phyloP scores from a whole-genome alignment of 352 stramenopile species.

The Thraustochytrium striatum region DNA sequence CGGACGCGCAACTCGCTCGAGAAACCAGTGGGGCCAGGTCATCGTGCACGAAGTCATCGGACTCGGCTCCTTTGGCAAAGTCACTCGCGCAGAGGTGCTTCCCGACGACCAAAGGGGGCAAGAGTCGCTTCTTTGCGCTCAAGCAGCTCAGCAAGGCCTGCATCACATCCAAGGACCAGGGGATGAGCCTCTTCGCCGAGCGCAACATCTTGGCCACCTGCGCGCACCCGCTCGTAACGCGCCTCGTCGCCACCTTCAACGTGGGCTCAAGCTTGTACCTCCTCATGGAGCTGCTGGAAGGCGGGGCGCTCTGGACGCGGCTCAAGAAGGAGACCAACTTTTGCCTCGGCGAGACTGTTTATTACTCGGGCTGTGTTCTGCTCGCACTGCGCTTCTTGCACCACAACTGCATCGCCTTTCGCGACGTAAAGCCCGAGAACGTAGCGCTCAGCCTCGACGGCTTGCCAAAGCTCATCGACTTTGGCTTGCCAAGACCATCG shows the following conservation, averaged over 20 bases:
- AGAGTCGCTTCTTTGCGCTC: not conserved
- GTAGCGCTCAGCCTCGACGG: no score
- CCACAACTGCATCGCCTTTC: no score
- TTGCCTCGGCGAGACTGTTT: not conserved
- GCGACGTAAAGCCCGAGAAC: no score
- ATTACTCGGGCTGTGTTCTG: not conserved
- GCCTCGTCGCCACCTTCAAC: not conserved
- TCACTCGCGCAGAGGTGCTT: not conserved
- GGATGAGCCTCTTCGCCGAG: not conserved
- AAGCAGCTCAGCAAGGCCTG: not conserved
- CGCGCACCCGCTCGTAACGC: not conserved
- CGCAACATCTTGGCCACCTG: not conserved
- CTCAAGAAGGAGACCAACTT: not conserved
- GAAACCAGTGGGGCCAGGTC: not conserved
- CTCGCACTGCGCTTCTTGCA: no score
- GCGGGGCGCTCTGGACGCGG: not conserved
- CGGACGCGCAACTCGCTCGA: not conserved
- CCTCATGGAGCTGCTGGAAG: not conserved
- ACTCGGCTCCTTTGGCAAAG: not conserved
- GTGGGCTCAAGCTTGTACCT: not conserved
- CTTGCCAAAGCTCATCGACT: constrained; percentile 85
- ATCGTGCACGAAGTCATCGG: not conserved
- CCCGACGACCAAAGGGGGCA: not conserved
- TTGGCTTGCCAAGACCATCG: constrained; percentile 79
- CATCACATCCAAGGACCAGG: not conserved